A percentile compares a stretch with the other conserved stretches of the same genome.
These are phyloP conservation scores for Chaetomium fimeti DNA, from an alignment of 495 filamentous ascomycete species.

Conservation along the genomic window DNA sequence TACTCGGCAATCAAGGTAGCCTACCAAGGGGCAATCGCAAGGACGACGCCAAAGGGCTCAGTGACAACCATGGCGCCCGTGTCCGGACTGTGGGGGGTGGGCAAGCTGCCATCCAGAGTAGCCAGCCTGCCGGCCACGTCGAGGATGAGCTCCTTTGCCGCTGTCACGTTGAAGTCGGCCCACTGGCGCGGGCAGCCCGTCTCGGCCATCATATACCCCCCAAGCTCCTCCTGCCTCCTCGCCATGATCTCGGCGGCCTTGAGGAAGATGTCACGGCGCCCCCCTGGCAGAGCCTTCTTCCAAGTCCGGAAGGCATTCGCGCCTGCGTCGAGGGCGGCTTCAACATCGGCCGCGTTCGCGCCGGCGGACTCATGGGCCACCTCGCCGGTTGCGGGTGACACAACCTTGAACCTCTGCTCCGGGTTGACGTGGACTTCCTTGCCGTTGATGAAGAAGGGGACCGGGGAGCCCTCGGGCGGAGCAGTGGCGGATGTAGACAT, in stretches of 20 bases:
- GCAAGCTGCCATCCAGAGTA: conserved; percentile 60
- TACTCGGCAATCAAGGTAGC: background rate
- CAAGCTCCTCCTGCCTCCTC: conserved; percentile 61
- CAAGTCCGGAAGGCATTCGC: conserved; percentile 69
- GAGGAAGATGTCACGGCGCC: conserved; percentile 68
- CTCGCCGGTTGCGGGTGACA: conserved; percentile 61
- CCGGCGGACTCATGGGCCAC: conserved; percentile 60
- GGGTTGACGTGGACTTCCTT: conserved; percentile 59
- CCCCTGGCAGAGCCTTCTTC: conserved; percentile 58
- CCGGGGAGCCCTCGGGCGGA: conserved; percentile 32
- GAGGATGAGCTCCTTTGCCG: conserved; percentile 58
- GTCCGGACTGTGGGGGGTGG: conserved; percentile 53
- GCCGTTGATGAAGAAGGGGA: conserved; percentile 75
- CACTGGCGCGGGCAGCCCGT: conserved; percentile 58
- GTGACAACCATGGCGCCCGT: conserved; percentile 68
- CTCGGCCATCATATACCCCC: conserved; percentile 63
- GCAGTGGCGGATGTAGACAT: conserved; percentile 7
- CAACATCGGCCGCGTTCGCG: conserved; percentile 62
- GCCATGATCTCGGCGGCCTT: conserved; percentile 68
- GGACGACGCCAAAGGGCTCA: conserved; percentile 77
- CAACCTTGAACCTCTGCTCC: conserved; percentile 63
- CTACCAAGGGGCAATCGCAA: conserved; percentile 84
- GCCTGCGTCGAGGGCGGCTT: conserved; percentile 62
- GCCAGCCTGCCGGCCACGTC: conserved; percentile 70
- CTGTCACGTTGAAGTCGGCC: conserved; percentile 62